Evolutionary conservation across 2,329 filamentous ascomycete species (phyloP).

Genomic region (Aspergillus felis): DNA sequence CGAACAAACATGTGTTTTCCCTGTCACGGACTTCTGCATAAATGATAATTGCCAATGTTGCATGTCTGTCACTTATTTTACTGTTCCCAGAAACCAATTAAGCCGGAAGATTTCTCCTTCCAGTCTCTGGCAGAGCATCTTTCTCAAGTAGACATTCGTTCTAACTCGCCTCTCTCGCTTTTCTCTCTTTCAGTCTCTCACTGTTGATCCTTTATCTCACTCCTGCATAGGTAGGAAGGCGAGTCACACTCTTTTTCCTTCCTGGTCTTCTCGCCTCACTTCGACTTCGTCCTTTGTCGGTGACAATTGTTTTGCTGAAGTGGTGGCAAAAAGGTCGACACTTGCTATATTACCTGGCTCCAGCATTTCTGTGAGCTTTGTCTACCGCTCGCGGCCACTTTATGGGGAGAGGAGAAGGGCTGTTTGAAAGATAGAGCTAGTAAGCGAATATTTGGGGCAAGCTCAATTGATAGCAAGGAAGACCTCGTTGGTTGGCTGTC

Average conservation of each 20-base stretch:
- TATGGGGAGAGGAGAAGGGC: not conserved
- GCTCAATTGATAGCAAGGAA: not conserved
- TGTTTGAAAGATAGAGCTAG: not conserved
- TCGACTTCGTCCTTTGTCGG: not conserved
- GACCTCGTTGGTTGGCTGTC: not conserved
- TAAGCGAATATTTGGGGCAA: not conserved
- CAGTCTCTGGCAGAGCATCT: constrained; percentile 5
- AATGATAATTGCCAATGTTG: constrained; percentile 21
- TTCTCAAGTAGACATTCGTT: constrained; percentile 23
- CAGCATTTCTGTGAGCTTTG: not conserved
- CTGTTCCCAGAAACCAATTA: constrained; percentile 13
- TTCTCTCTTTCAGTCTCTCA: constrained; percentile 12
- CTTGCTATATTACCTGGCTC: not conserved
- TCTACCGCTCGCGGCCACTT: not conserved
- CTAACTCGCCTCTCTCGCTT: constrained; percentile 14
- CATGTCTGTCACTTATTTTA: constrained; percentile 13
- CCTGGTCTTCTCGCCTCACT: constrained; percentile 12
- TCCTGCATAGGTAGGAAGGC: constrained; percentile 1
- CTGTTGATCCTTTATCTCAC: constrained; percentile 16
- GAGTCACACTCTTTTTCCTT: constrained; percentile 21
- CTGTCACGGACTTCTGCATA: constrained; percentile 14
- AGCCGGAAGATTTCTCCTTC: constrained; percentile 10
- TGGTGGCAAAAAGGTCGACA: not conserved
- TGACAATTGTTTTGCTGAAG: not conserved
- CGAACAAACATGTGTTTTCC: constrained; percentile 23